Evolutionary conservation across 2,329 filamentous ascomycete genomes (phyloP), one percentile per base, ranked within the genome.

Genomic region (Fusarium fujikuroi): DNA sequence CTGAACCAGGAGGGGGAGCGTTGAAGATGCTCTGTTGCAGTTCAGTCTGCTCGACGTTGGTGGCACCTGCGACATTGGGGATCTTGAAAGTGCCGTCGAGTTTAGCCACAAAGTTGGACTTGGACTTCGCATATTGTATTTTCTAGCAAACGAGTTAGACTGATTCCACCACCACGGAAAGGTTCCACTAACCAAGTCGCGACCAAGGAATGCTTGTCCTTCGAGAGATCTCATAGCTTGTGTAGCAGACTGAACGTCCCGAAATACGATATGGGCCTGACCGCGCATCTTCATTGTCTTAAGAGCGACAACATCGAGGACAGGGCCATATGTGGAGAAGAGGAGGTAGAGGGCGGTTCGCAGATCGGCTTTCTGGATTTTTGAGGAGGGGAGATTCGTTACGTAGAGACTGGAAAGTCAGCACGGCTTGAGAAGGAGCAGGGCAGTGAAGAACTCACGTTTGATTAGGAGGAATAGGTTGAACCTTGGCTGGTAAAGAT

Each of bases 281-380:
- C 96, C 96, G 56, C 96, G 92, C 95, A 98, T 98, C 84, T 94
- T 94, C 81, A 88, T 87, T 3, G 94, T 97, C 85, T 95, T 97
- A 76, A 98, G 87, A 36, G 94, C 93, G 54, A 98, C 93, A 25
- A 99, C 90, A 80, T 99, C 96, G 66, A 99, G 89, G 21, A 99
- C 93, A 2, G 94, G 91, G 44, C 96, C 96, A 80, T 97, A 97
- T 19, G 95, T 97, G 16, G 95, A 94, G 82, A 98, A 98, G 18
- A 98, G 89, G 82, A 95, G 93, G 84, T 99, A 99, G 36, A 99
- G 88, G 9, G 92, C 92, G 50, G 94, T 92, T 78, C 95, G 92
- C 46, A 99, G 85, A 81, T 98, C 95, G 69, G 90, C 87, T 82
- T 98, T 99, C 79, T 93, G 93, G 72, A 98, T 90, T 85, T 97